Conservation (phyloP, 1,284 basidiomycete genomes). For the Tranzscheliella williamsii region DNA sequence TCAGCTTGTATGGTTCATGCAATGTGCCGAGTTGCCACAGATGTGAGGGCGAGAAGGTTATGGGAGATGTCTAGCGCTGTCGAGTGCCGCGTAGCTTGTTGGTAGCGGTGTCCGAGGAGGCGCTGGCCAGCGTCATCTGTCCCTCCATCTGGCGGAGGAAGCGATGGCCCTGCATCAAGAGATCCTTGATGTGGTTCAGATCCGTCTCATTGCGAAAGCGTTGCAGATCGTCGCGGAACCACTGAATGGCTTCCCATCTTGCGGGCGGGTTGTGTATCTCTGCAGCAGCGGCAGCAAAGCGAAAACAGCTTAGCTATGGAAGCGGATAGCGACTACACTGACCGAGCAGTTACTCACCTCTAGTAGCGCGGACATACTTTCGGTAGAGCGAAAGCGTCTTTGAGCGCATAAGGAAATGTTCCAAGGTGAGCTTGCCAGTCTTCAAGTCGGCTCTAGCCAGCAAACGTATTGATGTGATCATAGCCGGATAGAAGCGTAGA, state of each 20-base stretch:
- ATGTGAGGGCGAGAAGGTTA: no score
- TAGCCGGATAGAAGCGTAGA: no score
- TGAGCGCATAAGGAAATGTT: slow-evolving; percentile 43
- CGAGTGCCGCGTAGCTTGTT: slow-evolving; percentile 25
- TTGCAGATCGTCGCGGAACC: slow-evolving; percentile 37
- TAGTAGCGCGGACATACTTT: slow-evolving; percentile 42
- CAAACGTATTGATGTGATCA: background rate
- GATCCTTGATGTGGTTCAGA: slow-evolving; percentile 29
- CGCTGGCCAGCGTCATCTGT: slow-evolving; percentile 37
- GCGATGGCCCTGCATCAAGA: slow-evolving; percentile 33
- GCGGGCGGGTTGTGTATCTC: slow-evolving; percentile 49
- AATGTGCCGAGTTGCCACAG: no score
- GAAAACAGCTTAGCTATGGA: no score
- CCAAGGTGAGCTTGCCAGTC: slow-evolving; percentile 36
- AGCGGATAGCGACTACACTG: background rate
- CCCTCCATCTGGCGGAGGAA: slow-evolving; percentile 46
- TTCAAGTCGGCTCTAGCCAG: slow-evolving; percentile 20
- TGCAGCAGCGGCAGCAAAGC: background rate
- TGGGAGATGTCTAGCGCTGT: no score
- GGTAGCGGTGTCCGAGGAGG: slow-evolving; percentile 7
- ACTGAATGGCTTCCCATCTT: slow-evolving; percentile 49
- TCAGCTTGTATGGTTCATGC: no score
- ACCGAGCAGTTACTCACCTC: slow-evolving; percentile 7
- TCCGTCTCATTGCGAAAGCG: slow-evolving; percentile 27
- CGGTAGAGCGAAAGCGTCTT: slow-evolving; percentile 42